Base-by-base conservation (phyloP, 768 basidiomycete genomes). In the Tulasnella sp. region DNA sequence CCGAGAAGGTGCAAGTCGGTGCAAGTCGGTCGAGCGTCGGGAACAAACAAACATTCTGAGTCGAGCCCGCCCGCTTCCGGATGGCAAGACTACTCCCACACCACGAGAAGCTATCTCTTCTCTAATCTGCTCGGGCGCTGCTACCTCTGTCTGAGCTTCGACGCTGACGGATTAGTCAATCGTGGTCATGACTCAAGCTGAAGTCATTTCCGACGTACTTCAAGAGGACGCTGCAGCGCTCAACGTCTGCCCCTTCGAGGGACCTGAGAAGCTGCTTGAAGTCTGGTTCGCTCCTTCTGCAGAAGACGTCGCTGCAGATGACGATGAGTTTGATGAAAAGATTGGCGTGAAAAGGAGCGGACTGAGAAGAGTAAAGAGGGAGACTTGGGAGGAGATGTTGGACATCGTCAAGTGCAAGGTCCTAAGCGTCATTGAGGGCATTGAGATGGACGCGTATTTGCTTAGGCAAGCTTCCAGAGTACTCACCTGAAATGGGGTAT, bases 331-430 rank as follows among this genome's bases (percentile, higher is more conserved):
- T 86, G 57, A 83, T 83, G 20, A 80, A 81, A 61, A 81, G 84
- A 67, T 67, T 10, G 71, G 80, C 72, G 69, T 84, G 85, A 80
- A 87, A 85, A 82, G 90, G 87, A 83, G 84, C 29, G 98, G 98
- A 48, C 88, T 99, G 69, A 87, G 96, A 78, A 88, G 86, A 81
- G 91, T 99, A 44, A 87, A 90, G 81, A 87, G 91, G 79, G 84
- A 87, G 40, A 86, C 93, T 42, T 99, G 98, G 98, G 96, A 98
- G 85, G 93, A 94, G 78, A 98, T 99, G 95, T 90, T 99, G 79
- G 91, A 91, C 85, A 93, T 97, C 80, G 98, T 99, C 83, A 91
- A 93, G 83, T 99, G 98, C 88, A 94, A 98, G 83, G 93, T 99
- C 51, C 89, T 99, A 83, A 97, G 91, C 83, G 91, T 93, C 77